phyloP scores from a whole-genome alignment of 148 eudicot species.

The Rhododendron kiyosumense region DNA sequence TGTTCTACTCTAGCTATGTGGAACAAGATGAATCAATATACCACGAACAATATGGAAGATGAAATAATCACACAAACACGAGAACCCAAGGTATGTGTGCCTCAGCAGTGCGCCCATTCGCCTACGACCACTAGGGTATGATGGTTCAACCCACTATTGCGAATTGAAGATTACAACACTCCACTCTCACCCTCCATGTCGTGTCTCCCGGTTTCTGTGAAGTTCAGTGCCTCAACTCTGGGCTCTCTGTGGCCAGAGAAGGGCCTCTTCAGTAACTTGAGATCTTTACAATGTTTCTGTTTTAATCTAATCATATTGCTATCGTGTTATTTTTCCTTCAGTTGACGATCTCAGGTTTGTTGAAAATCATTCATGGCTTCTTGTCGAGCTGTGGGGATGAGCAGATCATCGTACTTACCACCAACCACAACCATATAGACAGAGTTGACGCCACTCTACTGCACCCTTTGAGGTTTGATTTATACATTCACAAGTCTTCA shows the following conservation, averaged over 20 bases:
- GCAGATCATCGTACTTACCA: neutral
- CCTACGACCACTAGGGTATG: neutral
- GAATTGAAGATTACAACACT: neutral
- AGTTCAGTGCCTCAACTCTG: neutral
- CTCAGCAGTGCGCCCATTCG: neutral
- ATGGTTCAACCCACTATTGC: neutral
- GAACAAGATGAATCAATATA: neutral
- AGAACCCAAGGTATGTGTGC: neutral
- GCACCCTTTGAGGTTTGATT: neutral
- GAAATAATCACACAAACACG: neutral
- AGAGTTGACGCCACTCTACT: neutral
- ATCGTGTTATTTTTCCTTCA: too few species aligned
- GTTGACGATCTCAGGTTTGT: too few species aligned
- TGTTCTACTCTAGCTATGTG: neutral
- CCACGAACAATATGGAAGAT: neutral
- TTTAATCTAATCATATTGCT: neutral
- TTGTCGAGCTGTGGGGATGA: neutral
- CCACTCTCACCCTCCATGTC: neutral
- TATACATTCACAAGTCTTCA: neutral
- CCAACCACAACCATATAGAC: neutral
- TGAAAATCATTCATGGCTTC: neutral
- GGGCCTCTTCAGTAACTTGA: neutral
- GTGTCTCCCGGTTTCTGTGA: neutral
- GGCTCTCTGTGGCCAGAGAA: too few species aligned
- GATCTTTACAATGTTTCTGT: neutral